Evolutionary conservation across 1,139 yeast species (phyloP).

Genomic region (Wickerhamomyces sp.): DNA sequence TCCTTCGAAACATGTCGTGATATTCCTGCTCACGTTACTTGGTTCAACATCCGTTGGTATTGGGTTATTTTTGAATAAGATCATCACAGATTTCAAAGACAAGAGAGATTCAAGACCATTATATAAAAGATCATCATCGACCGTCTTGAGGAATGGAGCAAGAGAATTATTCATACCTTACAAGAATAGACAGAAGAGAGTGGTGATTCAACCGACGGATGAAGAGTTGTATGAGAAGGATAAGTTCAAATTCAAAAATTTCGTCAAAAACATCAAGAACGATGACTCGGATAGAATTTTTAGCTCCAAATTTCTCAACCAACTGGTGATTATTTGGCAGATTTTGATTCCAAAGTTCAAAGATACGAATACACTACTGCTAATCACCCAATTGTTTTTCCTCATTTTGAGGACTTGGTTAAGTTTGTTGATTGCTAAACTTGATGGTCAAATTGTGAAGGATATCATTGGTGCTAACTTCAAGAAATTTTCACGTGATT

Average conservation of each 20-base stretch:
- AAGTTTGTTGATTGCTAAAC: constrained; percentile 76
- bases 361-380: constrained; percentile 61
- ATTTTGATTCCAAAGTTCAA: constrained; percentile 73
- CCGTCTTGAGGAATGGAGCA: constrained; percentile 45
- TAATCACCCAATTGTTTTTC: constrained; percentile 70
- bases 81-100: constrained; percentile 21
- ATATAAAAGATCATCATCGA: constrained; percentile 23
- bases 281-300: constrained; percentile 33
- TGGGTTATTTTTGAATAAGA: constrained; percentile 19
- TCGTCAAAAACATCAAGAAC: constrained; percentile 23
- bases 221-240: constrained; percentile 35
- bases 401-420: constrained; percentile 82
- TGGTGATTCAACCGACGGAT: constrained; percentile 33
- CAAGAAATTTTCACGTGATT: constrained; percentile 66
- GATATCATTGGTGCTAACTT: constrained; percentile 85
- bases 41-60: constrained; percentile 18
- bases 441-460: constrained; percentile 90
- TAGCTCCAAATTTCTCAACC: constrained; percentile 67
- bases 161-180: constrained; percentile 51
- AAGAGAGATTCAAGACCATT: constrained; percentile 23
- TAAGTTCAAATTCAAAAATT: constrained; percentile 32
- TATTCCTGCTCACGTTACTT: constrained; percentile 20
- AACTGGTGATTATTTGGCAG: constrained; percentile 72
- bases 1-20: constrained; percentile 23
- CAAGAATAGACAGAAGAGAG: constrained; percentile 27